phyloP scores from a whole-genome alignment of 306 rosid species.

The Trifolium pratense region DNA sequence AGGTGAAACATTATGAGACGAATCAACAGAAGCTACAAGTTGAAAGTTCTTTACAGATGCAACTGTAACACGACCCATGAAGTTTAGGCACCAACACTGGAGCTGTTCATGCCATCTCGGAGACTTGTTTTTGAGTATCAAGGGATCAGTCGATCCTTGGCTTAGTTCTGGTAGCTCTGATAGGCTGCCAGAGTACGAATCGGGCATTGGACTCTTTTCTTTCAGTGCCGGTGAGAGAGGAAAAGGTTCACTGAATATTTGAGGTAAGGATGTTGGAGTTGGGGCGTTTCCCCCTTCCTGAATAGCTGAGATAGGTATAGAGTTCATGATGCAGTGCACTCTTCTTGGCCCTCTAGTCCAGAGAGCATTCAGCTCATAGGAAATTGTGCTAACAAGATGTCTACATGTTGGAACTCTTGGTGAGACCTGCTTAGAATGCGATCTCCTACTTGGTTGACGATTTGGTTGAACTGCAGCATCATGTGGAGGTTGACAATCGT shows the following conservation, averaged over 20 bases:
- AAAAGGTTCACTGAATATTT: conserved; percentile 41
- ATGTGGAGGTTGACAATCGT: conserved; percentile 55
- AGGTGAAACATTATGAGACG: conserved; percentile 56
- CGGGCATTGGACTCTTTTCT: conserved; percentile 50
- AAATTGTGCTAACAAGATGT: conserved; percentile 49
- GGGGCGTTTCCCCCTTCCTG: conserved; percentile 70
- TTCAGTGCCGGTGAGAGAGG: conserved; percentile 45
- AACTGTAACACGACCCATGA: conserved; percentile 80
- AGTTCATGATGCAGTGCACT: conserved; percentile 67
- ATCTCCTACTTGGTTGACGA: conserved; percentile 50
- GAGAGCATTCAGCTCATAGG: conserved; percentile 66
- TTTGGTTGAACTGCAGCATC: conserved; percentile 38
- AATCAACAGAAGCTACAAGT: conserved; percentile 66
- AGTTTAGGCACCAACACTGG: conserved; percentile 89
- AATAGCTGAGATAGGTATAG: conserved; percentile 65
- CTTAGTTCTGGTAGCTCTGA: conserved; percentile 26
- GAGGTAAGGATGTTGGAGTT: conserved; percentile 52
- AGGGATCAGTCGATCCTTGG: conserved; percentile 51
- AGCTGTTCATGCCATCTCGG: conserved; percentile 92
- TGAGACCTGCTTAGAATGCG: conserved; percentile 64
- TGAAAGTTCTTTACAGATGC: conserved; percentile 91
- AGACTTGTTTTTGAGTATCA: conserved; percentile 67
- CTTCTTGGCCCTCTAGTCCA: conserved; percentile 81
- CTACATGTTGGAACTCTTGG: conserved; percentile 59
- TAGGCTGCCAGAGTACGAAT: conserved; percentile 42